These are phyloP conservation scores for Elsinoe perseae DNA, from an alignment of 2,329 filamentous ascomycete genomes.

Conservation along the genomic window DNA sequence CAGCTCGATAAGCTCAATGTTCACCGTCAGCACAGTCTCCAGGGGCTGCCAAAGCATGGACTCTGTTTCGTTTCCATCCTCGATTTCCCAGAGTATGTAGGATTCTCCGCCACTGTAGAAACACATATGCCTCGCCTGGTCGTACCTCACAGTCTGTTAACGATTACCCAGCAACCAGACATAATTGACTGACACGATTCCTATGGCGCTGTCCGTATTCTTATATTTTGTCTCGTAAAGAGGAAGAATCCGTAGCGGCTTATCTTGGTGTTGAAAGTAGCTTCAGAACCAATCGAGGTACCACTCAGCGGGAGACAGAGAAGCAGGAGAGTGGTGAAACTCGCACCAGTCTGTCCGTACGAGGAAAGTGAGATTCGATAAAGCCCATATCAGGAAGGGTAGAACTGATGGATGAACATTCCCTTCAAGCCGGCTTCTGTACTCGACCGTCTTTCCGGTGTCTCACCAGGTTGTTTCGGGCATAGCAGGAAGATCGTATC, in stretches of 20 bases:
- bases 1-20: slow-evolving; percentile 30
- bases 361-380: no score
- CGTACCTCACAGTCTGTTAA: neutral
- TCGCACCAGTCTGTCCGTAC: no score
- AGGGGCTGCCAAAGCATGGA: slow-evolving; percentile 25
- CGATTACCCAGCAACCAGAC: neutral
- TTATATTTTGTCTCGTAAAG: neutral
- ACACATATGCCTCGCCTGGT: neutral
- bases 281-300: neutral
- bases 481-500: neutral
- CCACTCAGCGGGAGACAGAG: neutral
- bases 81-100: neutral
- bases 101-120: neutral
- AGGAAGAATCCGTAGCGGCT: neutral
- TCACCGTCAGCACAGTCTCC: slow-evolving; percentile 28
- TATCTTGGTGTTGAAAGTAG: neutral
- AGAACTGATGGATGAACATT: no score
- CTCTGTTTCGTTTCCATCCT: neutral
- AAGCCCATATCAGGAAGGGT: no score
- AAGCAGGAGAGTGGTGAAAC: no score
- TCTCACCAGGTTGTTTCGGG: neutral
- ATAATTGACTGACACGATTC: neutral
- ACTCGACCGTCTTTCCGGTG: neutral
- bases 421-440: no score
- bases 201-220: neutral